Evolutionary conservation across 371 early-diverging fungal genomes (phyloP).

Genomic region (Sanchytrium tribonematis): DNA sequence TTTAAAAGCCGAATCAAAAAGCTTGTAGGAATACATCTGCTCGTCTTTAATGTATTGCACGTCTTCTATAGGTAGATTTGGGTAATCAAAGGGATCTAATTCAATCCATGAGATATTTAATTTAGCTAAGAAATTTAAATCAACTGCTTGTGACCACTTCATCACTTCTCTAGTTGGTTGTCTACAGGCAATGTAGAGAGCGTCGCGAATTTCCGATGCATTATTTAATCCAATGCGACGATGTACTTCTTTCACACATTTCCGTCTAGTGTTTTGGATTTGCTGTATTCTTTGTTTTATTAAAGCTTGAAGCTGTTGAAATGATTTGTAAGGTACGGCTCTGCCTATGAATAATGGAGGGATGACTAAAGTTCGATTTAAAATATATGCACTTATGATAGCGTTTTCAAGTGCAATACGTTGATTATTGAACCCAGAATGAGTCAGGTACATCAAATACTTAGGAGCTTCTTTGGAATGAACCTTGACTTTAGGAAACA

Average conservation of each 20-base stretch:
- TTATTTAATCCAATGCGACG: not conserved
- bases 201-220: not conserved
- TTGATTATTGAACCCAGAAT: conserved; percentile 1
- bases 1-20: not conserved
- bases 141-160: not conserved
- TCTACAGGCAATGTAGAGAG: not conserved
- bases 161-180: not conserved
- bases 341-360: conserved; percentile 1
- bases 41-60: not conserved
- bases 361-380: conserved; percentile 1
- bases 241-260: not conserved
- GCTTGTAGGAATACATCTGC: not conserved
- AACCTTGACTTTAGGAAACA: too few species aligned
- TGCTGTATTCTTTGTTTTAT: not conserved
- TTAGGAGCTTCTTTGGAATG: not conserved
- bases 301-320: not conserved
- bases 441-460: not conserved
- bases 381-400: not conserved
- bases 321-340: not conserved
- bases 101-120: not conserved
- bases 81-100: not conserved
- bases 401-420: conserved; percentile 1
- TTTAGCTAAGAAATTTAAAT: not conserved
- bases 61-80: not conserved
- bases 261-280: not conserved